A percentile compares a stretch with the other conserved stretches of the same genome.
These are phyloP conservation scores for Ilyonectria destructans DNA, from an alignment of 2,329 filamentous ascomycete genomes.

Conservation along the genomic window DNA sequence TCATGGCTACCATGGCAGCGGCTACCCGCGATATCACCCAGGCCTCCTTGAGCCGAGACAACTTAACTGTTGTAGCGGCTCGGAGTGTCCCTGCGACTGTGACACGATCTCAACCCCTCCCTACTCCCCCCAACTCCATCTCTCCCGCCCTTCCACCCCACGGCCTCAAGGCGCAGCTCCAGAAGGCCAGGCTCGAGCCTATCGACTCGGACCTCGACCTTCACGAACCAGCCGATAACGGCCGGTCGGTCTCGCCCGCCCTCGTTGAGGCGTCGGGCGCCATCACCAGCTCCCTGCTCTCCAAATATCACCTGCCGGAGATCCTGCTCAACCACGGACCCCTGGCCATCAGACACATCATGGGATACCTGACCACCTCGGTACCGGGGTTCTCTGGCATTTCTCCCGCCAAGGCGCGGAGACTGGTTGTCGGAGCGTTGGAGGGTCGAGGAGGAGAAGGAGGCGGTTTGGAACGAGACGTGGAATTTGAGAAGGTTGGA, in stretches of 20 bases:
- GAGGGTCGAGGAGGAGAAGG: slow-evolving; percentile 82
- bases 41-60: slow-evolving; percentile 76
- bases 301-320: slow-evolving; percentile 90
- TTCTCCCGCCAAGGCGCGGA: slow-evolving; percentile 89
- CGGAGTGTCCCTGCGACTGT: slow-evolving; percentile 73
- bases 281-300: slow-evolving; percentile 89
- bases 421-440: slow-evolving; percentile 92
- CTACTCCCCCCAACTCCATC: slow-evolving; percentile 95
- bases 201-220: slow-evolving; percentile 92
- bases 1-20: slow-evolving; percentile 78
- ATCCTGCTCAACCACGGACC: slow-evolving; percentile 93
- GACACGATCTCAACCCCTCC: slow-evolving; percentile 78
- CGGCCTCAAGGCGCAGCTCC: slow-evolving; percentile 80
- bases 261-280: slow-evolving; percentile 81
- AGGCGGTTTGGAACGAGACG: slow-evolving; percentile 77
- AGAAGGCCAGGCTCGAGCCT: slow-evolving; percentile 72
- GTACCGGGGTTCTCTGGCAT: slow-evolving; percentile 95
- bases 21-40: slow-evolving; percentile 78
- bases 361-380: slow-evolving; percentile 92
- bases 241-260: slow-evolving; percentile 62
- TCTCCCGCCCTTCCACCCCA: slow-evolving; percentile 90
- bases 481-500: slow-evolving; percentile 94
- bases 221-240: slow-evolving; percentile 69
- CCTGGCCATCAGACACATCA: slow-evolving; percentile 94
- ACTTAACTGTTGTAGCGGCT: slow-evolving; percentile 81